These are phyloP conservation scores for Pseudognaphalium luteoalbum DNA, from an alignment of 129 eudicot species.

Conservation along the genomic window DNA sequence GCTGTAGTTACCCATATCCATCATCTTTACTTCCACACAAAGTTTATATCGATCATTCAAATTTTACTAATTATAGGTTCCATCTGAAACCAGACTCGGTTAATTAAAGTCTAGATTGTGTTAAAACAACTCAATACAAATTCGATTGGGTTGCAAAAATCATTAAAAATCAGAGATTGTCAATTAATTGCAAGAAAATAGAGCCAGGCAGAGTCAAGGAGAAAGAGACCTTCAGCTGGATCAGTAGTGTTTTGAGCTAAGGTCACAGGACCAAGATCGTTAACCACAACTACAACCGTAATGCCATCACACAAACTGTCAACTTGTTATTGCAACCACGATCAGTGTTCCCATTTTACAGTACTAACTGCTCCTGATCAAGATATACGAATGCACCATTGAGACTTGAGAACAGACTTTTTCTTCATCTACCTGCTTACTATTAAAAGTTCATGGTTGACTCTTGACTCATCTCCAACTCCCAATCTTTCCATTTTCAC, in stretches of 20 bases:
- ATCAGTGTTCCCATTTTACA: not conserved
- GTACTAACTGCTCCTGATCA: not conserved
- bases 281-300: not conserved
- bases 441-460: not conserved
- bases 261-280: not conserved
- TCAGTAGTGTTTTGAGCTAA: constrained; percentile 24
- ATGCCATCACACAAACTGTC: not conserved
- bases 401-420: not conserved
- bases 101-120: too few species aligned
- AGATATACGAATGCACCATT: not conserved
- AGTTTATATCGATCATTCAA: too few species aligned
- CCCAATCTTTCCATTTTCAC: not conserved
- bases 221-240: constrained; percentile 27
- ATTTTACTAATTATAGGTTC: too few species aligned
- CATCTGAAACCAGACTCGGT: too few species aligned
- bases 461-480: not conserved
- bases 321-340: not conserved
- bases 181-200: too few species aligned
- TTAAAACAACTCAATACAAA: too few species aligned
- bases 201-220: not conserved
- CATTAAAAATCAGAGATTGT: too few species aligned
- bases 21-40: too few species aligned
- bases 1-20: too few species aligned
- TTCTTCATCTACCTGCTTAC: not conserved
- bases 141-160: too few species aligned